A percentile compares a stretch with the other conserved stretches of the same genome.
phyloP scores from a whole-genome alignment of 495 filamentous ascomycete genomes.

The Penicillium daleae region DNA sequence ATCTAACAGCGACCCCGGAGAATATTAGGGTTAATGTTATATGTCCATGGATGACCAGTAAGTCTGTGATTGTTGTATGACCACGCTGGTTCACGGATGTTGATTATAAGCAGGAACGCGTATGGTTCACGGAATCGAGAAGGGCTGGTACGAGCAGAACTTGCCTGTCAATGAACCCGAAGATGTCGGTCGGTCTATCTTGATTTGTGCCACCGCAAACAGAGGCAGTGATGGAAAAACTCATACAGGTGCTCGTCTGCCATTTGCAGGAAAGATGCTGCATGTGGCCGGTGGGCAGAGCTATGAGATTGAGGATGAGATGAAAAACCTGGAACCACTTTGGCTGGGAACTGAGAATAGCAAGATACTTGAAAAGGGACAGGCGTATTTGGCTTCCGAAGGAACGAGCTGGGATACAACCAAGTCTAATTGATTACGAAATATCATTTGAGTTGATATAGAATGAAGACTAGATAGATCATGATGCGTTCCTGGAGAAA shows the following conservation, averaged over 20 bases:
- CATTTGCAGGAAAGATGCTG: slow-evolving; percentile 37
- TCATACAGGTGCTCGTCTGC: slow-evolving; percentile 29
- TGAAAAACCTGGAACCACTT: slow-evolving; percentile 34
- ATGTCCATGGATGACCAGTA: slow-evolving; percentile 49
- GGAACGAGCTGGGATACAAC: slow-evolving; percentile 29
- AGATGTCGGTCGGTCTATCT: slow-evolving; percentile 35
- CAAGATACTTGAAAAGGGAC: slow-evolving; percentile 29
- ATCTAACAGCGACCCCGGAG: slow-evolving; percentile 30
- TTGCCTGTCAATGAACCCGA: slow-evolving; percentile 39
- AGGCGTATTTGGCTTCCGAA: slow-evolving; percentile 34
- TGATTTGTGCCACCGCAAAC: slow-evolving; percentile 37
- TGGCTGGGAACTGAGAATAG: slow-evolving; percentile 41
- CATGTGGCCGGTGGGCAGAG: slow-evolving; percentile 38
- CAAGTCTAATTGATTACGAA: slow-evolving; percentile 1
- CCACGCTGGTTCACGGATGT: neutral
- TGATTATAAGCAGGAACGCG: slow-evolving; percentile 29
- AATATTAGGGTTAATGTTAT: slow-evolving; percentile 42
- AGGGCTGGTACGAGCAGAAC: slow-evolving; percentile 35
- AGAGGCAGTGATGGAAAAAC: slow-evolving; percentile 16
- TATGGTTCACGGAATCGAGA: slow-evolving; percentile 39
- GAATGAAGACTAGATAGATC: too few relatives aligned
- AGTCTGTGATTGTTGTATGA: neutral
- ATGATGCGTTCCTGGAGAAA: too few relatives aligned
- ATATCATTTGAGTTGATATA: too few relatives aligned
- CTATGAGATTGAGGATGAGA: slow-evolving; percentile 42